Base-by-base conservation (phyloP, 2,329 filamentous ascomycete species). In the Corynespora cassiicola region DNA sequence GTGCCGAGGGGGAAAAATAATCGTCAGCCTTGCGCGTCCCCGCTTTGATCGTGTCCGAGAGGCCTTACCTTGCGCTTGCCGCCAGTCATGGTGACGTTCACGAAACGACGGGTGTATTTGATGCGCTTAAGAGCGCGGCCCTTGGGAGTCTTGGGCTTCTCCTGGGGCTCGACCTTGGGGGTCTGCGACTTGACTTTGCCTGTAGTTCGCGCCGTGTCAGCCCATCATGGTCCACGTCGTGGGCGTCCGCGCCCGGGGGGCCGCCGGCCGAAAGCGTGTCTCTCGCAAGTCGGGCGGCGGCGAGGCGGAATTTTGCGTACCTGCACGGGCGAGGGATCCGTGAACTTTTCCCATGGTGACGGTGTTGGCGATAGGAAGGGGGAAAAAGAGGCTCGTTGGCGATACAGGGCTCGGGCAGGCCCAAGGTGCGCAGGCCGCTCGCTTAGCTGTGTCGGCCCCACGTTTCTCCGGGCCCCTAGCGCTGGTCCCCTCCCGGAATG, bases 131-230 rank as follows among this genome's bases (percentile, higher is more conserved):
- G 90, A 65, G 92, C 92, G 72, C 92, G 90, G 72, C 92, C 92
- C 86, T 96, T 96, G 73, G 92, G 90, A 65, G 79, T 82, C 88
- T 97, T 96, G 79, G 88, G 81, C 87, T 96, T 96, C 86, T 96
- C 91, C 78, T 91, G 87, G 45, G 81, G 77, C 78, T 94, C 88
- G 75, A 92, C 87, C 87, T n/a, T 45, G 27, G 42, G 42, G 17
- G 42, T 45, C 34, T 45, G 42, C 25, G 42, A n/a, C n/a, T n/a
- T n/a, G n/a, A n/a, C n/a, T n/a, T n/a, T n/a, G n/a, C n/a, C n/a
- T n/a, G n/a, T n/a, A n/a, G n/a, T n/a, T n/a, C n/a, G n/a, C n/a
- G n/a, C n/a, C n/a, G n/a, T n/a, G n/a, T n/a, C n/a, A n/a, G n/a
- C n/a, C n/a, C n/a, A n/a, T n/a, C n/a, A n/a, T n/a, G n/a, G n/a